Base-by-base conservation (phyloP, 2,329 filamentous ascomycete genomes). In the Sclerotinia spermophila region DNA sequence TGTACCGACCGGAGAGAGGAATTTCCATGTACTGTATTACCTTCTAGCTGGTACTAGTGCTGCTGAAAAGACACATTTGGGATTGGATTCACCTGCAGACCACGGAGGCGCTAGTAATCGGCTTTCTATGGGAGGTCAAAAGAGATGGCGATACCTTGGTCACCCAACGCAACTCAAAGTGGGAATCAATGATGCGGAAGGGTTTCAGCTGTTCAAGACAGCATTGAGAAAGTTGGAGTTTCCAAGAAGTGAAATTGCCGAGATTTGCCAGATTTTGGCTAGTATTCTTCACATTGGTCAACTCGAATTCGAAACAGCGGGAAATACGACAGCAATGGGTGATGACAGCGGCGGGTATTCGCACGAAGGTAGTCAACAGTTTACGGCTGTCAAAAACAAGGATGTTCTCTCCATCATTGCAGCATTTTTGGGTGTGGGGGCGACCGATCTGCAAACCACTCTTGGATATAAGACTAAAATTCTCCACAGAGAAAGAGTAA, bases 291-390 rank as follows among this genome's bases (percentile, higher is more conserved):
- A 99, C 80, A 94, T 99, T 75, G 96, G 96, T 40, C 96, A 99
- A 82, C 88, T 99, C 3, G 96, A 99, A 77, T 99, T 99, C 75
- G 89, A 92, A 79, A 94, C 88, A 0, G 90, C 91, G 2, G 90
- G 92, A 76, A 89, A 90, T 75, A 98, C 96, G 0, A 90, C 90
- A 2, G 90, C 88, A 0, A 88, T 88, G 1, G 93, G 89, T 2
- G 94, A 97, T 76, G 96, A 99, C 77, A 98, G 95, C 75, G 96
- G 96, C 69, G 95, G 95, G 30, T 98, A 96, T 81, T 97, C 96
- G 0, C 94, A 97, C 78, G 96, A 99, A 81, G 96, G 96, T 74
- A 93, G 90, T 56, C 92, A 96, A 78, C 92, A 87, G 0, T 84
- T 94, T 40, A 98, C 96, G 0, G 87, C 90, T 3, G 95, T 97